Conservation (phyloP, 2,329 filamentous ascomycete genomes). For the Massarina eburnea region DNA sequence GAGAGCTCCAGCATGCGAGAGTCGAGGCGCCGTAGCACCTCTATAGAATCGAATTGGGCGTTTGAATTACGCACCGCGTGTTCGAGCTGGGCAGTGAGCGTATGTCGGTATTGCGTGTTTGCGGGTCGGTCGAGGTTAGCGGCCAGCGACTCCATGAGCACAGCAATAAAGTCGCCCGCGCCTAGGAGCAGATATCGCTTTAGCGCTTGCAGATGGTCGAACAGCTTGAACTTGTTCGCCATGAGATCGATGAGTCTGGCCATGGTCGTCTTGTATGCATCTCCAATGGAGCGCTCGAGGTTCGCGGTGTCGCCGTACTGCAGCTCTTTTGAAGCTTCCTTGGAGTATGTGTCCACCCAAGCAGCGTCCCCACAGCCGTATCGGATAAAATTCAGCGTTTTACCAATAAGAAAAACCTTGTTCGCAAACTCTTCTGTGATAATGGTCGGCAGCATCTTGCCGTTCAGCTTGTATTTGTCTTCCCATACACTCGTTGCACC, state of each 20-base stretch:
- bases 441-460: conserved; percentile 87
- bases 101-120: conserved; percentile 96
- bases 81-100: conserved; percentile 94
- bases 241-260: conserved; percentile 89
- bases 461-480: conserved; percentile 88
- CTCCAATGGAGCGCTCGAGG: conserved; percentile 89
- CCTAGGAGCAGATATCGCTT: conserved; percentile 95
- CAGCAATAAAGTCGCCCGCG: conserved; percentile 93
- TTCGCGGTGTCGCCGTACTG: conserved; percentile 91
- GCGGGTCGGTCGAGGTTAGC: conserved; percentile 91
- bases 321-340: conserved; percentile 86
- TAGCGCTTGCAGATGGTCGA: conserved; percentile 85
- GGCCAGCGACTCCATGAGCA: conserved; percentile 94
- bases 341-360: conserved; percentile 96
- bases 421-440: conserved; percentile 92
- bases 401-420: conserved; percentile 96
- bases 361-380: conserved; percentile 90
- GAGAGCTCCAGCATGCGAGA: conserved; percentile 97
- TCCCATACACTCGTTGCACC: conserved; percentile 93
- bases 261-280: conserved; percentile 98
- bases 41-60: conserved; percentile 89
- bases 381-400: conserved; percentile 96
- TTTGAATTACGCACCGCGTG: conserved; percentile 97
- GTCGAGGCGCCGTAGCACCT: conserved; percentile 87
- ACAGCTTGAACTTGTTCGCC: conserved; percentile 92